Conservation (phyloP, 352 stramenopile species). For the Phytophthora macrochlamydospora region DNA sequence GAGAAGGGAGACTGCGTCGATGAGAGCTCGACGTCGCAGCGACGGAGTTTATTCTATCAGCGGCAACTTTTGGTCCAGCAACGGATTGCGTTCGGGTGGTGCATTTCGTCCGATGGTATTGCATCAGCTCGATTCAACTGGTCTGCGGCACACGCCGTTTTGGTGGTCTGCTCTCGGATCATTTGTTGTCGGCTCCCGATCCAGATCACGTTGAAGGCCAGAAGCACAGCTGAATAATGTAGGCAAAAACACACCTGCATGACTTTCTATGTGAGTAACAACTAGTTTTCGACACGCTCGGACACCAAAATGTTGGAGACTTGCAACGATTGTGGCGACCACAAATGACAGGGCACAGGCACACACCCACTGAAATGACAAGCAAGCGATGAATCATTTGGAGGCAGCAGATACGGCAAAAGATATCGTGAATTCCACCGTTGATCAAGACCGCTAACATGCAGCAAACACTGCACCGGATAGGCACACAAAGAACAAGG, state of each 20-base stretch:
- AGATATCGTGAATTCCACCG: constrained; percentile 1
- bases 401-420: neutral
- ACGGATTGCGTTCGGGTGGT: neutral
- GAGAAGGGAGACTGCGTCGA: neutral
- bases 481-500: constrained; percentile 2
- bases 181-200: neutral
- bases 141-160: neutral
- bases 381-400: neutral
- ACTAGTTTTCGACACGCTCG: neutral
- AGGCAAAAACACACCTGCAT: too few species aligned
- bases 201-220: too few species aligned
- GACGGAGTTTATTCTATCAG: too few species aligned
- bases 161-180: neutral
- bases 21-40: neutral
- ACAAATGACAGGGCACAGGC: neutral
- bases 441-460: constrained; percentile 6
- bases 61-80: too few species aligned
- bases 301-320: neutral
- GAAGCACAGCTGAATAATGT: too few species aligned
- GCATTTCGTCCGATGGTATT: too few species aligned
- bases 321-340: too few species aligned
- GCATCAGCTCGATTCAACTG: neutral
- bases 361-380: neutral
- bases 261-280: neutral
- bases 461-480: neutral